A percentile compares a stretch with the other conserved stretches of the same genome.
Conservation (phyloP, 2,329 filamentous ascomycete species). For the Neopestalotiopsis clavispora region DNA sequence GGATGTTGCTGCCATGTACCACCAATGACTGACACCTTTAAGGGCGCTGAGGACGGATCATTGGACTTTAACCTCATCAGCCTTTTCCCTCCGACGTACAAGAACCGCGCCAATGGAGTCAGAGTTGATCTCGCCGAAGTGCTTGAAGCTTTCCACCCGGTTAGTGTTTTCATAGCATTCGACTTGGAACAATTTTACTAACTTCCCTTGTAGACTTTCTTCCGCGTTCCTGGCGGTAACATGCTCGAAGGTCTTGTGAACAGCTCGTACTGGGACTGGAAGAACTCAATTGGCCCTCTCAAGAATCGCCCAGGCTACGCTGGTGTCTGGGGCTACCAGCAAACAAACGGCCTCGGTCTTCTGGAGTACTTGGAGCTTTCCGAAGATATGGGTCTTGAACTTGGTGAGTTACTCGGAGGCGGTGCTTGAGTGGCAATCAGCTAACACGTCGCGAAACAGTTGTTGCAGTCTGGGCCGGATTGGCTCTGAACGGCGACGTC, state of each 20-base stretch:
- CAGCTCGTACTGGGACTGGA: slow-evolving; percentile 54
- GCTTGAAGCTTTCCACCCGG: slow-evolving; percentile 55
- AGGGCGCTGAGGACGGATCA: slow-evolving; percentile 43
- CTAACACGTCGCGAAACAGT: slow-evolving; percentile 35
- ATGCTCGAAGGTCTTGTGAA: slow-evolving; percentile 58
- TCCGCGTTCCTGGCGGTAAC: slow-evolving; percentile 70
- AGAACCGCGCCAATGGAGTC: slow-evolving; percentile 61
- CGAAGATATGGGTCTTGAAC: slow-evolving; percentile 62
- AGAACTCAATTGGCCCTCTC: slow-evolving; percentile 58
- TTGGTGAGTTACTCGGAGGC: slow-evolving; percentile 38
- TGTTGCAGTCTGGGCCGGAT: slow-evolving; percentile 62
- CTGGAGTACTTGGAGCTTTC: slow-evolving; percentile 67
- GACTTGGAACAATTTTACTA: neutral
- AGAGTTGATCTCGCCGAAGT: slow-evolving; percentile 59
- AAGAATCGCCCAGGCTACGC: slow-evolving; percentile 59
- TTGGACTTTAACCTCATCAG: slow-evolving; percentile 64
- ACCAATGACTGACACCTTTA: slow-evolving; percentile 3
- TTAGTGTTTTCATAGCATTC: slow-evolving; percentile 28
- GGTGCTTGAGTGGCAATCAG: neutral
- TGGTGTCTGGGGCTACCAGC: slow-evolving; percentile 63
- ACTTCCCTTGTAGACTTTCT: slow-evolving; percentile 47
- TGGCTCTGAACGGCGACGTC: slow-evolving; percentile 57
- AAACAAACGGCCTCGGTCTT: slow-evolving; percentile 66
- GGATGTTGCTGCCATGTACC: neutral
- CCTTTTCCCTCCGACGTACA: slow-evolving; percentile 65